These are phyloP conservation scores for Arthromyces matolae DNA, from an alignment of 768 basidiomycete species.

Conservation along the genomic window DNA sequence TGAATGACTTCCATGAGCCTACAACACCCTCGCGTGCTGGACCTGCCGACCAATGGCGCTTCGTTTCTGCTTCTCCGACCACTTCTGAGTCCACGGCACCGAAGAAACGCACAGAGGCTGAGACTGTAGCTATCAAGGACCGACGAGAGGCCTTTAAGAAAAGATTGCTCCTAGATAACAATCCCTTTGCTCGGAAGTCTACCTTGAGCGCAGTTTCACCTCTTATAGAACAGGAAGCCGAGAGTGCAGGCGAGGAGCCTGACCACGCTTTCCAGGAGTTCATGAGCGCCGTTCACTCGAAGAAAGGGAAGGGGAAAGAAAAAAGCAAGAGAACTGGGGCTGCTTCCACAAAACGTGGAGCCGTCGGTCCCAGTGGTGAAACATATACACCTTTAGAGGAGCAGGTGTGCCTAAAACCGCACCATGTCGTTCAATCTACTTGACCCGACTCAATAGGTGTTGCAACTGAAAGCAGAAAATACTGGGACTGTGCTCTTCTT, in stretches of 20 bases:
- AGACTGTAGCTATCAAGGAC: constrained; percentile 21
- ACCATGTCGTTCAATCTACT: neutral
- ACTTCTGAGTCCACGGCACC: constrained; percentile 10
- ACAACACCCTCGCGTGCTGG: neutral
- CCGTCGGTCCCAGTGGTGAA: constrained; percentile 65
- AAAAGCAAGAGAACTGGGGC: constrained; percentile 22
- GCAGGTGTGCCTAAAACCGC: constrained; percentile 47
- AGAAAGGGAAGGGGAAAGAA: constrained; percentile 33
- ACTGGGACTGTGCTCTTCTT: constrained; percentile 70
- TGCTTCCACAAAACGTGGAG: constrained; percentile 34
- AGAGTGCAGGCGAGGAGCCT: constrained; percentile 37
- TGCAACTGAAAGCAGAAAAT: constrained; percentile 60
- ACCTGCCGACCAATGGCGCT: constrained; percentile 41
- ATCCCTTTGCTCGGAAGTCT: constrained; percentile 27
- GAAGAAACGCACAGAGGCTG: constrained; percentile 14
- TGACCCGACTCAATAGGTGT: constrained; percentile 34
- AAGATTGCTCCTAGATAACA: constrained; percentile 48
- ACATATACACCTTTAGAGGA: constrained; percentile 75
- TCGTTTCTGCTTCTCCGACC: constrained; percentile 31
- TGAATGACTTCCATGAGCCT: neutral
- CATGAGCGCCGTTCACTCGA: constrained; percentile 43
- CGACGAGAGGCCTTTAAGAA: constrained; percentile 45
- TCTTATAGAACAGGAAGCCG: constrained; percentile 22
- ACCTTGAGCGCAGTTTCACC: constrained; percentile 13
- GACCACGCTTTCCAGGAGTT: constrained; percentile 46